Conservation (phyloP, 2,329 filamentous ascomycete genomes). For the Aspergillus bombycis region DNA sequence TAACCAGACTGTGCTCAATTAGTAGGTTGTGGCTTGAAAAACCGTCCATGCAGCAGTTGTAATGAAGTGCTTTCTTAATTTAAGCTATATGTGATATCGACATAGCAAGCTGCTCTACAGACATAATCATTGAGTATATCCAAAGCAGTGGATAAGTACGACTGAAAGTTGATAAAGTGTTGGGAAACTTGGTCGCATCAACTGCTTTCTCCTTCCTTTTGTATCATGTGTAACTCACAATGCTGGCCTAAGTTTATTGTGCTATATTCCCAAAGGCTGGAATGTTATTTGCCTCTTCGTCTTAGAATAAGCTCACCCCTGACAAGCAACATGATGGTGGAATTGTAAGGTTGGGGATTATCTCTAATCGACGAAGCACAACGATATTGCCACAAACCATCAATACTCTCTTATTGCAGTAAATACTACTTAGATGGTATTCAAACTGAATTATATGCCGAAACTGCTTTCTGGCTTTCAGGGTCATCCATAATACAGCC, state of each 20-base stretch:
- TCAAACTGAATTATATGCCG: too few species aligned
- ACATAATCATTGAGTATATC: neutral
- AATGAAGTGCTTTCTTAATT: neutral
- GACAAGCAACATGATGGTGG: neutral
- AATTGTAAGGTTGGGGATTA: neutral
- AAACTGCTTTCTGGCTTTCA: too few species aligned
- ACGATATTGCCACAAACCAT: too few species aligned
- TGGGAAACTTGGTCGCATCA: too few species aligned
- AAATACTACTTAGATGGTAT: too few species aligned
- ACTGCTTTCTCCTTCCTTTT: too few species aligned
- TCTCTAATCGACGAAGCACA: neutral
- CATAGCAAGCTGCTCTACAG: neutral
- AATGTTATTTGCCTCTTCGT: neutral
- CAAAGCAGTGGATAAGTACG: neutral
- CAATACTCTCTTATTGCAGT: too few species aligned
- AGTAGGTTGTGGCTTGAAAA: neutral
- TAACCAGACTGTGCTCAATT: neutral
- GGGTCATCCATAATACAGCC: too few species aligned
- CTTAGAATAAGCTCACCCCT: neutral
- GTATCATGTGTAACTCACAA: neutral
- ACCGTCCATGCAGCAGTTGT: neutral
- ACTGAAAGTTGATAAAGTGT: neutral
- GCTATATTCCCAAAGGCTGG: neutral
- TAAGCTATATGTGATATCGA: neutral
- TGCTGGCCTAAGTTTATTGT: neutral